Conservation (phyloP, 2,329 filamentous ascomycete species). For the Trichophyton simii region DNA sequence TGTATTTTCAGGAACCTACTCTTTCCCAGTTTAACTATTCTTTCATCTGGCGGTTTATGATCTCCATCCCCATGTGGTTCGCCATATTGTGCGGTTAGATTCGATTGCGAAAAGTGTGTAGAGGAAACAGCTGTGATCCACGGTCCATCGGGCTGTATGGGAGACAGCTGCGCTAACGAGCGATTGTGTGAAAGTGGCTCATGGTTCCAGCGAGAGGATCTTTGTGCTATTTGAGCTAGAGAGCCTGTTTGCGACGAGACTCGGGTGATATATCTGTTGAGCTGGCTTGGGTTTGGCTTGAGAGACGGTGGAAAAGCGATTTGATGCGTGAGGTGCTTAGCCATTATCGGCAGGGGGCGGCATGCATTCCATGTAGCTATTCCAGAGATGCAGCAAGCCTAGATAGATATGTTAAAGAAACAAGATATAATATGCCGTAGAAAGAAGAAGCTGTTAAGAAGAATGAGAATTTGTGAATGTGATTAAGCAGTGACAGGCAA, state of each 20-base stretch:
- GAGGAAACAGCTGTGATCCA: constrained; percentile 20
- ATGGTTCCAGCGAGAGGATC: neutral
- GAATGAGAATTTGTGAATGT: neutral
- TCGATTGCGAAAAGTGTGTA: constrained; percentile 7
- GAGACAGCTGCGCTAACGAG: constrained; percentile 26
- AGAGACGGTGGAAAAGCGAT: neutral
- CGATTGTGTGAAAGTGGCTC: constrained; percentile 15
- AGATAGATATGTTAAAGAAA: neutral
- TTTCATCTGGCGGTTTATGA: constrained; percentile 11
- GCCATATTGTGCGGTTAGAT: neutral
- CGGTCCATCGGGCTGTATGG: constrained; percentile 25
- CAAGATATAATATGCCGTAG: neutral
- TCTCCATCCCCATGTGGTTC: neutral
- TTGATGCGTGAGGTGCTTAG: neutral
- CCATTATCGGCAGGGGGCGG: neutral
- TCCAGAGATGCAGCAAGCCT: neutral
- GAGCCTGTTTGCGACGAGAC: neutral
- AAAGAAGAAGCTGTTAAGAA: neutral
- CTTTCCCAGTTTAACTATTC: constrained; percentile 12
- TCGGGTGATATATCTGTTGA: neutral
- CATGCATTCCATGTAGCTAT: neutral
- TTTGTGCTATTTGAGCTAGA: neutral
- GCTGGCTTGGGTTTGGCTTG: neutral
- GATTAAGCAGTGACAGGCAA: neutral
- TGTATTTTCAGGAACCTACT: constrained; percentile 5